Percentiles rank a stretch among this genome's conserved stretches.
Evolutionary conservation across 2,329 filamentous ascomycete species (phyloP).

Genomic region (Hymenoscyphus albidus): DNA sequence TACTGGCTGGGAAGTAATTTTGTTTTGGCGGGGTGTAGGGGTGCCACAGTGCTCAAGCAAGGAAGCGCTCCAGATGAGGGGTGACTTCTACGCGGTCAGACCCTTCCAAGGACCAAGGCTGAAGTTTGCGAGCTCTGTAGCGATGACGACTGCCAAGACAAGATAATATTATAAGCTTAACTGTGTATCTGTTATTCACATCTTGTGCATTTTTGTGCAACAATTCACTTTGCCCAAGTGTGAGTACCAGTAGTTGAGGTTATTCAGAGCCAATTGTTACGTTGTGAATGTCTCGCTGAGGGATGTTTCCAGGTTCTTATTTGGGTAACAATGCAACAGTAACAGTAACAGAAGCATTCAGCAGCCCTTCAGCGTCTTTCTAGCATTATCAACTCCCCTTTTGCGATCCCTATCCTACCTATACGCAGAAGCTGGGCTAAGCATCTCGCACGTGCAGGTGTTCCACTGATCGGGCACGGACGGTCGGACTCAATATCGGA

Average conservation of each 20-base stretch:
- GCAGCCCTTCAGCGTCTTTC: not conserved
- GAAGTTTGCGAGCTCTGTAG: not conserved
- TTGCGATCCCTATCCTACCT: too few relatives aligned
- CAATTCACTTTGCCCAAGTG: not conserved
- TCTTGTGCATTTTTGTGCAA: not conserved
- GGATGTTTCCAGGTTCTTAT: not conserved
- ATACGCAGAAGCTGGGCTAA: not conserved
- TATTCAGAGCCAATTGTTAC: not conserved
- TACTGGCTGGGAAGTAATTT: not conserved
- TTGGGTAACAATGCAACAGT: not conserved
- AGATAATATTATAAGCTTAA: not conserved
- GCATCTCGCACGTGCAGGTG: too few relatives aligned
- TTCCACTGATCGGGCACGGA: too few relatives aligned
- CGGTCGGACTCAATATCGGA: not conserved
- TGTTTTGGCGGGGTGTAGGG: not conserved
- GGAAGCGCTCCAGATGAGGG: not conserved
- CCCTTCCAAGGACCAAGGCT: not conserved
- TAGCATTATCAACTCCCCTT: not conserved
- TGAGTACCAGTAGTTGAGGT: too few relatives aligned
- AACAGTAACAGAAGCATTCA: too few relatives aligned
- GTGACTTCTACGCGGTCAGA: not conserved
- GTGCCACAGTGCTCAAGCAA: not conserved
- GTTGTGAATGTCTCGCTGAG: not conserved
- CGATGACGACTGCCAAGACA: constrained; percentile 1
- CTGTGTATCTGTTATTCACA: not conserved